Conservation (phyloP, 768 basidiomycete species). For the Termitomyces bulborhizus region DNA sequence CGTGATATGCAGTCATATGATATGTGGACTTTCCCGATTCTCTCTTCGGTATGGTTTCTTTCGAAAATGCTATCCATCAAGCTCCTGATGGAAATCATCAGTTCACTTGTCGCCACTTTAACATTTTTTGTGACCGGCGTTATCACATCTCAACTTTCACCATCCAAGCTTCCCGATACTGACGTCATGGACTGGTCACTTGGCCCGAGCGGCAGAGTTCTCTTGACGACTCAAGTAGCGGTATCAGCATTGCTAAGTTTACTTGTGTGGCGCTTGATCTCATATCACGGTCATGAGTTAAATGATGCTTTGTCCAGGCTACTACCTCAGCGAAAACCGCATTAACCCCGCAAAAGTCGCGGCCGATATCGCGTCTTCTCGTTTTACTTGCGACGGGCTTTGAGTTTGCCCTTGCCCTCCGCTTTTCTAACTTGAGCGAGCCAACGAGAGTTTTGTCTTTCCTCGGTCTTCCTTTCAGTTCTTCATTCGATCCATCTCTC, state of each 20-base stretch:
- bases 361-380: constrained; percentile 26
- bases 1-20: constrained; percentile 47
- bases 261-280: constrained; percentile 22
- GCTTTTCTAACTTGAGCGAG: constrained; percentile 48
- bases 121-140: constrained; percentile 47
- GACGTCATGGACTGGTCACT: constrained; percentile 34
- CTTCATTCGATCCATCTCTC: constrained; percentile 52
- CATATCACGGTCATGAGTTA: constrained; percentile 6
- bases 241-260: constrained; percentile 22
- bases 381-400: constrained; percentile 36
- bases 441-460: constrained; percentile 44
- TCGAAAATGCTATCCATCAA: background rate
- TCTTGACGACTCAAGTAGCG: constrained; percentile 34
- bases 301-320: background rate
- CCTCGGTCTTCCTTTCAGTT: constrained; percentile 41
- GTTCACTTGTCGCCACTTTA: constrained; percentile 49
- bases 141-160: constrained; percentile 35
- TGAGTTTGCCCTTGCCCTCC: constrained; percentile 48
- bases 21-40: constrained; percentile 51
- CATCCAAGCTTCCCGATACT: constrained; percentile 25
- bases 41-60: constrained; percentile 38
- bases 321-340: constrained; percentile 3
- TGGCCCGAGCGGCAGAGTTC: constrained; percentile 23
- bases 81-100: constrained; percentile 17
- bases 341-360: constrained; percentile 6